phyloP scores from a whole-genome alignment of 305 asterid species.

The Fraxinus platypoda region DNA sequence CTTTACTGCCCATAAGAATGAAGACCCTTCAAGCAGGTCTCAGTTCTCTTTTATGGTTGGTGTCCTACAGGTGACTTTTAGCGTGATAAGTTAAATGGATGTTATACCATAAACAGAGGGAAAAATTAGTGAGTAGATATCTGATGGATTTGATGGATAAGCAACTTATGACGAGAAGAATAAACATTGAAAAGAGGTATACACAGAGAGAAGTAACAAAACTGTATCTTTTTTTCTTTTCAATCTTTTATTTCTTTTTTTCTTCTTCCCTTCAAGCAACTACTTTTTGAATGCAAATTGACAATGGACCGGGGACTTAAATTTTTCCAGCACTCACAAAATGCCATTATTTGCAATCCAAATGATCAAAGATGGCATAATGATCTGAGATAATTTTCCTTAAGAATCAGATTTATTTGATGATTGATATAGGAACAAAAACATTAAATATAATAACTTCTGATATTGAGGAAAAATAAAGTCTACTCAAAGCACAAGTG shows the following conservation, averaged over 20 bases:
- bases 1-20: background rate
- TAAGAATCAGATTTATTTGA: background rate
- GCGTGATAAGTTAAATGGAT: background rate
- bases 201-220: background rate
- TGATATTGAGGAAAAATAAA: background rate
- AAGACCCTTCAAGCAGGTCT: background rate
- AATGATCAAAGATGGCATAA: background rate
- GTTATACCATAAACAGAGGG: background rate
- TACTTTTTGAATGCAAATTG: background rate
- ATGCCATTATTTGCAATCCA: background rate
- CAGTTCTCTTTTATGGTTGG: background rate
- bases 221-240: background rate
- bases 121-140: background rate
- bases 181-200: background rate
- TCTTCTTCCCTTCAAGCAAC: slow-evolving; percentile 5
- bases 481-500: background rate
- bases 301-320: background rate
- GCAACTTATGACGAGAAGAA: background rate
- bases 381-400: background rate
- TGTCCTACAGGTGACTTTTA: background rate
- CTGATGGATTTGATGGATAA: background rate
- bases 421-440: slow-evolving; percentile 3
- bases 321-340: background rate
- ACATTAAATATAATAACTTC: slow-evolving; percentile 3
- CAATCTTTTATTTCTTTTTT: background rate